phyloP scores from a whole-genome alignment of 345 rosid species.

The Reutealis trisperma region DNA sequence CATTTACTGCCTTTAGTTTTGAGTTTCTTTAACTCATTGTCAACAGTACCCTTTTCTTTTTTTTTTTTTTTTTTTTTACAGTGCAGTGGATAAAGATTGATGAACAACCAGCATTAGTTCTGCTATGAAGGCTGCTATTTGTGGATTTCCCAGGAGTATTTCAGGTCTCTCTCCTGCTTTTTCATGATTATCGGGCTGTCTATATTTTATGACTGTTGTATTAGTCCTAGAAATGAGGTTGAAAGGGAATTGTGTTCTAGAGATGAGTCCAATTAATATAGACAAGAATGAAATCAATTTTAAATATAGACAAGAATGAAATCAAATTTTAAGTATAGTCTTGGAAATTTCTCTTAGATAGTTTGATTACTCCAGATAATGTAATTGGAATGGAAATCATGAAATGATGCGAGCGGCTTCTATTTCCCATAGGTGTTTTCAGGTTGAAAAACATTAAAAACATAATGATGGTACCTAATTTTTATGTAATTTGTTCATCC shows the following conservation, averaged over 20 bases:
- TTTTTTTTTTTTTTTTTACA: not conserved
- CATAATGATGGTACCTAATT: not conserved
- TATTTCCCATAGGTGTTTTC: not conserved
- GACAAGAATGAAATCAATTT: not conserved
- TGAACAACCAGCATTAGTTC: not conserved
- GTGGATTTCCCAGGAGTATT: constrained; percentile 24
- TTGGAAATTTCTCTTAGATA: not conserved
- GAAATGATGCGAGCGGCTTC: not conserved
- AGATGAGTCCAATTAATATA: not conserved
- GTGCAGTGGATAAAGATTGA: constrained; percentile 2
- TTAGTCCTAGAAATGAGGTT: not conserved
- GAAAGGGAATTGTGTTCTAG: not conserved
- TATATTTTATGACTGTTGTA: not conserved
- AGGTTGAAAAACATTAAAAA: not conserved
- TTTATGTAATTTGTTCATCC: not conserved
- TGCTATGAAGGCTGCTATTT: constrained; percentile 19
- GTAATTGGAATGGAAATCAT: not conserved
- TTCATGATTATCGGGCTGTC: not conserved
- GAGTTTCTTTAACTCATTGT: not conserved
- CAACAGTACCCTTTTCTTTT: not conserved
- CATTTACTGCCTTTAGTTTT: not conserved
- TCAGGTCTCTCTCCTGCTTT: constrained; percentile 28
- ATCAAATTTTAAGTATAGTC: not conserved
- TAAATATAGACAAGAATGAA: not conserved
- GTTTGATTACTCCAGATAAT: not conserved